Conservation (phyloP, 768 basidiomycete species). For the Phaffia tasmanica region DNA sequence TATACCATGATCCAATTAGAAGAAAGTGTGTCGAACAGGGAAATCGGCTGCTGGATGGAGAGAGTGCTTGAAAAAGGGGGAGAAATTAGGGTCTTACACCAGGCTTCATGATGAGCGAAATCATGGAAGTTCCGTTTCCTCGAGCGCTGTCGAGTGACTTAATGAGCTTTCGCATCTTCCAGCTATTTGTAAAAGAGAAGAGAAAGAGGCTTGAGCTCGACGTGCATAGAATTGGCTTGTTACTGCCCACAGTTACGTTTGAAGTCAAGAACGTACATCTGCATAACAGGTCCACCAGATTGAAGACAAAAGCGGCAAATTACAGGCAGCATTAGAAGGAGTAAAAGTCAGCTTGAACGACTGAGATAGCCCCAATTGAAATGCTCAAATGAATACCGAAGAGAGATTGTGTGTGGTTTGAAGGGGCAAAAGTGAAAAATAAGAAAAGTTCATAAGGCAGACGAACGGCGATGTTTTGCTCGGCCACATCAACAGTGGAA, state of each 20-base stretch:
- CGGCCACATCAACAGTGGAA: constrained; percentile 44
- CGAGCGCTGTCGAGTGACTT: constrained; percentile 90
- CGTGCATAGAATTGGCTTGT: no score
- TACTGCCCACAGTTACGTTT: no score
- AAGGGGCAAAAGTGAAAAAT: neutral
- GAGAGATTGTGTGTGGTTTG: constrained; percentile 15
- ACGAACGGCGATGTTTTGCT: constrained; percentile 93
- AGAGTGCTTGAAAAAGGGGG: constrained; percentile 1
- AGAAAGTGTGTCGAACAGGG: constrained; percentile 42
- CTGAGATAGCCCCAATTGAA: neutral
- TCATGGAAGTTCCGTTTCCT: constrained; percentile 97
- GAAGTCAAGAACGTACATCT: neutral
- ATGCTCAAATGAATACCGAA: neutral
- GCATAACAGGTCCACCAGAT: neutral
- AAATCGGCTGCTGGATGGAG: neutral
- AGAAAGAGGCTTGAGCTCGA: constrained; percentile 27
- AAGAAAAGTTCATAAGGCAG: neutral
- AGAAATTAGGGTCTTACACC: constrained; percentile 48
- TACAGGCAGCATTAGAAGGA: constrained; percentile 4
- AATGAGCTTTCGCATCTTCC: constrained; percentile 97
- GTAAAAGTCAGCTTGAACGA: neutral
- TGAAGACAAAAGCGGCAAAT: constrained; percentile 4
- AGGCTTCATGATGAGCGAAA: constrained; percentile 91
- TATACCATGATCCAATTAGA: neutral
- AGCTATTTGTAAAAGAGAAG: constrained; percentile 19